A percentile compares a stretch with the other conserved stretches of the same genome.
phyloP scores from a whole-genome alignment of 1,284 basidiomycete species.

The Marasmius oreades region DNA sequence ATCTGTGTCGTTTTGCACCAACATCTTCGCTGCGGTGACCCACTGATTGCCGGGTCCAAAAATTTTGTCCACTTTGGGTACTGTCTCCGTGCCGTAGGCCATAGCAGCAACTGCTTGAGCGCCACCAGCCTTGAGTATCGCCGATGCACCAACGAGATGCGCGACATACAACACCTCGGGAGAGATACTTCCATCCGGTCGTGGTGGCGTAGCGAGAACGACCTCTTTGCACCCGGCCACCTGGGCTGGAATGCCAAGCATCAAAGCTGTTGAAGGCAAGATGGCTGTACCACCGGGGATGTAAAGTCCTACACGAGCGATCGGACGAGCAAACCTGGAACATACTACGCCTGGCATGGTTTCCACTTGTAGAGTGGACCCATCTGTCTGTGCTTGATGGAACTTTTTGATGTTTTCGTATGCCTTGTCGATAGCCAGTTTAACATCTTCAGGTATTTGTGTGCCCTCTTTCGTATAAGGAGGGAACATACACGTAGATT shows the following conservation, averaged over 20 bases:
- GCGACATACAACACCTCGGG: constrained; percentile 97
- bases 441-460: constrained; percentile 61
- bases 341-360: constrained; percentile 98
- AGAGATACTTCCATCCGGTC: constrained; percentile 86
- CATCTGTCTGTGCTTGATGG: constrained; percentile 81
- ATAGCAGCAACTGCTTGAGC: constrained; percentile 97
- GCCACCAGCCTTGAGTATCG: constrained; percentile 91
- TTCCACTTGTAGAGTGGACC: constrained; percentile 78
- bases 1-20: constrained; percentile 98
- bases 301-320: constrained; percentile 94
- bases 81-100: constrained; percentile 93
- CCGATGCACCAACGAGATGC: constrained; percentile 81
- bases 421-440: constrained; percentile 85
- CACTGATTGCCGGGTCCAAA: constrained; percentile 99
- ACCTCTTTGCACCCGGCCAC: constrained; percentile 94
- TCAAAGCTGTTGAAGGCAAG: constrained; percentile 94
- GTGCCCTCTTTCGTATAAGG: constrained; percentile 62
- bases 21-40: constrained; percentile 99
- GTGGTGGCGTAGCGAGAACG: constrained; percentile 93
- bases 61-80: constrained; percentile 99
- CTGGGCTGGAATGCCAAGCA: constrained; percentile 97
- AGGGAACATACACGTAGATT: constrained; percentile 61
- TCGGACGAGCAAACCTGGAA: constrained; percentile 90
- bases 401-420: constrained; percentile 92
- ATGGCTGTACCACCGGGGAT: constrained; percentile 98